phyloP scores from a whole-genome alignment of 75 land plant species.

The Sequoia sempervirens region DNA sequence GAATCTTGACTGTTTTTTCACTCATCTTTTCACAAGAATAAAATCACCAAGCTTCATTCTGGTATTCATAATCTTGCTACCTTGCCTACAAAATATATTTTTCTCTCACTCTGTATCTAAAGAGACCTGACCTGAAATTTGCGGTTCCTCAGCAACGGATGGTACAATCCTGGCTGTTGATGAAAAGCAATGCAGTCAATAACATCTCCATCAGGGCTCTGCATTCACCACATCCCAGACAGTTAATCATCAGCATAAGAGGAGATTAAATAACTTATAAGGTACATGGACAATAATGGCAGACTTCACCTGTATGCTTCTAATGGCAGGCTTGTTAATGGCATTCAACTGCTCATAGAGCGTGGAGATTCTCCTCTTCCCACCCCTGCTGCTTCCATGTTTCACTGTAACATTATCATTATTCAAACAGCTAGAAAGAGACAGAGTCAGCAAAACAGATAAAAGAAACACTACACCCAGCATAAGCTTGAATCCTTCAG shows the following conservation, averaged over 20 bases:
- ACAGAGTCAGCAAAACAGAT: neutral
- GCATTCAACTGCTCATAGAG: conserved; percentile 48
- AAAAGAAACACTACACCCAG: neutral
- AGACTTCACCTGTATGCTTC: conserved; percentile 54
- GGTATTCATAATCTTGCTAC: neutral
- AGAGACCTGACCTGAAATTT: conserved; percentile 65
- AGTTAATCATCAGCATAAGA: no score
- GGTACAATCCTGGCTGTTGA: conserved; percentile 88
- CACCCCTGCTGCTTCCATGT: neutral
- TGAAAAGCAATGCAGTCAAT: conserved; percentile 71
- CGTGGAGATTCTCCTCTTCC: conserved; percentile 40
- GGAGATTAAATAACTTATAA: neutral
- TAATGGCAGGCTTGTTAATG: conserved; percentile 70
- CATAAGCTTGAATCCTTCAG: neutral
- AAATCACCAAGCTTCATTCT: neutral
- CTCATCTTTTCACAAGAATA: neutral
- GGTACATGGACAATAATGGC: neutral
- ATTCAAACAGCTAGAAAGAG: neutral
- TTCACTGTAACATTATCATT: neutral
- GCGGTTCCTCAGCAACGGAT: conserved; percentile 79
- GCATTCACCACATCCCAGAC: neutral
- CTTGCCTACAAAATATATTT: neutral
- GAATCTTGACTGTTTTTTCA: neutral
- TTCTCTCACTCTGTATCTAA: no score
- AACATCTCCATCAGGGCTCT: conserved; percentile 91